A percentile compares a stretch with the other conserved stretches of the same genome.
Conservation (phyloP, 805 yeast genomes). For the Grigorovia yakushimaensis region DNA sequence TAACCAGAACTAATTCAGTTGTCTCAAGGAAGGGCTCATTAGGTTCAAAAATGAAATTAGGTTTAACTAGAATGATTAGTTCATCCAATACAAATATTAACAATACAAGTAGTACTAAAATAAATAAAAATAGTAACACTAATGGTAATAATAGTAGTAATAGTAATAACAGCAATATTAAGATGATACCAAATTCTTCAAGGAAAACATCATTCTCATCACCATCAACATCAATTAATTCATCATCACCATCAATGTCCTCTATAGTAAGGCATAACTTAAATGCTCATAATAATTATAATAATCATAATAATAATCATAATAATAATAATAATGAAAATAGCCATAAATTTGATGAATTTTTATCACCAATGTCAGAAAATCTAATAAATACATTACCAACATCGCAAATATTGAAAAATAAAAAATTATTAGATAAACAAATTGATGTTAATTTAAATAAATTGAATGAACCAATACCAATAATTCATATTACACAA, state of each 20-base stretch:
- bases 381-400: neutral
- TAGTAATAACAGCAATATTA: neutral
- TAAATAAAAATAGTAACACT: neutral
- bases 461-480: conserved; percentile 3
- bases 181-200: neutral
- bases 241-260: neutral
- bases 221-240: neutral
- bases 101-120: neutral
- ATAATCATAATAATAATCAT: neutral
- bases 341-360: neutral
- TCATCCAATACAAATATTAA: conserved; percentile 5
- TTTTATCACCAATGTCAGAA: neutral
- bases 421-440: conserved; percentile 2
- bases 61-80: conserved; percentile 22
- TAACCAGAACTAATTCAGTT: neutral
- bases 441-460: conserved; percentile 1
- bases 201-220: neutral
- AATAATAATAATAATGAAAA: neutral
- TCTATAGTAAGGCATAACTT: neutral
- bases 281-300: neutral
- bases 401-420: conserved; percentile 4
- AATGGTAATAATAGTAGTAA: neutral
- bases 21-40: conserved; percentile 13
- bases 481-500: neutral
- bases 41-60: conserved; percentile 21